phyloP scores from a whole-genome alignment of 805 yeast species.

The Torulaspora delbrueckii region DNA sequence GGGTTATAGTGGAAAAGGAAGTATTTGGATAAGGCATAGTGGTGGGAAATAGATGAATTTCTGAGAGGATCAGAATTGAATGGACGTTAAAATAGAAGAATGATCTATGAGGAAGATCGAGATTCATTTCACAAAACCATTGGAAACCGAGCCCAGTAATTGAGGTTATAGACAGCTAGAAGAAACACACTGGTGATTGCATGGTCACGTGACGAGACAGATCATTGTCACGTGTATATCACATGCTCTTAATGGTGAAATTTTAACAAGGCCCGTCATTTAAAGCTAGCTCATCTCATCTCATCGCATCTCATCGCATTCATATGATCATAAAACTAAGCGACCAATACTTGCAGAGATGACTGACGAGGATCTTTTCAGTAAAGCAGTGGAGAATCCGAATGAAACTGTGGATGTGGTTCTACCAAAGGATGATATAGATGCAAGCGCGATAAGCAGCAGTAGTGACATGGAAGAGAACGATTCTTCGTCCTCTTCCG shows the following conservation, averaged over 20 bases:
- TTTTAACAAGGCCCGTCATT: neutral
- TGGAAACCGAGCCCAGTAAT: no score
- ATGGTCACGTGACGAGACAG: neutral
- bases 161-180: no score
- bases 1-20: no score
- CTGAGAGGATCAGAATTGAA: no score
- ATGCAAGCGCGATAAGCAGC: conserved; percentile 16
- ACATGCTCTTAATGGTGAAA: conserved; percentile 3
- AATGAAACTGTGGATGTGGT: conserved; percentile 6
- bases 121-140: neutral
- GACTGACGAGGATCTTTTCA: conserved; percentile 22
- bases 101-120: no score
- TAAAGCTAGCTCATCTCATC: conserved; percentile 5
- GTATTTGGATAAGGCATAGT: no score
- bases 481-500: conserved; percentile 21
- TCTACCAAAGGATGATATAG: conserved; percentile 19
- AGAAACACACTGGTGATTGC: neutral
- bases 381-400: conserved; percentile 21
- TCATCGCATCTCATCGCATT: conserved; percentile 10
- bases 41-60: no score
- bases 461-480: conserved; percentile 8
- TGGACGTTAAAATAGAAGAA: no score
- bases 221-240: neutral
- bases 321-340: neutral
- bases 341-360: neutral